A percentile compares a stretch with the other conserved stretches of the same genome.
These are phyloP conservation scores for Coemansia sp. DNA, from an alignment of 192 early-diverging fungal genomes.

Conservation along the genomic window DNA sequence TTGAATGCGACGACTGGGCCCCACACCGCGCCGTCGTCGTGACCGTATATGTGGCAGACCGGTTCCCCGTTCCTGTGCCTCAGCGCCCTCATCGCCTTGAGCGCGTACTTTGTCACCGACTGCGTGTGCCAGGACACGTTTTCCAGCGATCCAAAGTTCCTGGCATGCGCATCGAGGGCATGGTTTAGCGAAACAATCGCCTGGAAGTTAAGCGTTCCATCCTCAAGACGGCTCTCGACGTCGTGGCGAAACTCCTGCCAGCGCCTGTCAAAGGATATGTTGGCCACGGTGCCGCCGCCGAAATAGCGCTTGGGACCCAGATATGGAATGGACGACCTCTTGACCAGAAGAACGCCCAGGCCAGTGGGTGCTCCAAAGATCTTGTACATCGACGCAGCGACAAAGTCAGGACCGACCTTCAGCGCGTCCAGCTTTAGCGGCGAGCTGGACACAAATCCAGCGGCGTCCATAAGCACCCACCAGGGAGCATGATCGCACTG, in stretches of 20 bases:
- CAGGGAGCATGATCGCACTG: constrained; percentile 33
- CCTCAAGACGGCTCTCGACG: constrained; percentile 61
- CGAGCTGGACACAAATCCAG: constrained; percentile 65
- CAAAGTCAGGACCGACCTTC: constrained; percentile 60
- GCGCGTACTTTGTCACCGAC: constrained; percentile 48
- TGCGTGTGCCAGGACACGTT: constrained; percentile 53
- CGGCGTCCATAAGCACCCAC: constrained; percentile 70
- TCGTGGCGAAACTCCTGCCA: constrained; percentile 59
- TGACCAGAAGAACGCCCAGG: constrained; percentile 70
- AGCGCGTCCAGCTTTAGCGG: constrained; percentile 57
- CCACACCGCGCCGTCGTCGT: constrained; percentile 20
- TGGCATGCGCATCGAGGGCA: constrained; percentile 58
- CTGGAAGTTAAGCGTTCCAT: constrained; percentile 75
- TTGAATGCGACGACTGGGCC: constrained; percentile 75
- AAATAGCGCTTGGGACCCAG: constrained; percentile 61
- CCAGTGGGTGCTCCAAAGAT: constrained; percentile 86
- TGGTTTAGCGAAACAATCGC: constrained; percentile 69
- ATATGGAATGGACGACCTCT: constrained; percentile 51
- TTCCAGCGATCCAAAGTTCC: constrained; percentile 47
- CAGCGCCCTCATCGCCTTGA: constrained; percentile 48
- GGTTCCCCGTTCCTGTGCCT: constrained; percentile 55
- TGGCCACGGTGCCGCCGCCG: constrained; percentile 77
- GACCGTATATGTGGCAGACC: constrained; percentile 44
- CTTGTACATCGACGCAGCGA: constrained; percentile 81
- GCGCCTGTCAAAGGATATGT: constrained; percentile 51